A percentile compares a stretch with the other conserved stretches of the same genome.
Conservation (phyloP, 2,329 filamentous ascomycete species). For the Xylaria sp. region DNA sequence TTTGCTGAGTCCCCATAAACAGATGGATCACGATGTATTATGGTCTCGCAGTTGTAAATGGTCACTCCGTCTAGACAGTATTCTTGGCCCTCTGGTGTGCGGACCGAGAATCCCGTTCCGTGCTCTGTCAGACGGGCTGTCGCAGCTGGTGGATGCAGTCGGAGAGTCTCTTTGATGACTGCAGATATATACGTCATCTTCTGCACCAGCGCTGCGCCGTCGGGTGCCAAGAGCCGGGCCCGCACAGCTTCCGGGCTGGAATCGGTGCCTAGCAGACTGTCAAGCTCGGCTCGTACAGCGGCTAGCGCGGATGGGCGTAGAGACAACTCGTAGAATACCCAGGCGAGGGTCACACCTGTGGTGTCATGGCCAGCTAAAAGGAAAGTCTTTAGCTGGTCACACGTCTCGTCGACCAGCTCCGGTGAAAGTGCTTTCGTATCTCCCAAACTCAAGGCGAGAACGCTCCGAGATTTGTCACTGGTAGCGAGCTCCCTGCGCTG, state of each 20-base stretch:
- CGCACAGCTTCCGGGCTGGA: background rate
- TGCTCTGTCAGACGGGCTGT: slow-evolving; percentile 22
- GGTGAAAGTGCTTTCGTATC: slow-evolving; percentile 36
- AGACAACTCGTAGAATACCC: slow-evolving; percentile 29
- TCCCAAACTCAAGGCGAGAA: slow-evolving; percentile 44
- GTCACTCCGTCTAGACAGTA: slow-evolving; percentile 27
- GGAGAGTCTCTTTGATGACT: slow-evolving; percentile 29
- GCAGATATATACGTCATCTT: slow-evolving; percentile 21
- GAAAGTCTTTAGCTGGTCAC: slow-evolving; percentile 29
- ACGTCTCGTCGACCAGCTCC: slow-evolving; percentile 21
- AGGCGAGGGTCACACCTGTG: slow-evolving; percentile 23
- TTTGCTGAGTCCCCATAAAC: slow-evolving; percentile 34
- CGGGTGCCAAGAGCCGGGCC: background rate
- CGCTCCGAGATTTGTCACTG: slow-evolving; percentile 35
- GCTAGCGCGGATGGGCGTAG: slow-evolving; percentile 20
- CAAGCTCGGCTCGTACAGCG: slow-evolving; percentile 25
- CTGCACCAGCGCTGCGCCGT: background rate
- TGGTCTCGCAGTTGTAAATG: slow-evolving; percentile 15
- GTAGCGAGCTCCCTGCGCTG: slow-evolving; percentile 16
- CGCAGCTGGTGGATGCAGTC: slow-evolving; percentile 24
- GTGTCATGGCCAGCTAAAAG: slow-evolving; percentile 33
- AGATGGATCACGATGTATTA: slow-evolving; percentile 33
- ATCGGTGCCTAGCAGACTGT: slow-evolving; percentile 16
- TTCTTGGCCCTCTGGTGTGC: slow-evolving; percentile 12
- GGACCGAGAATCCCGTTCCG: slow-evolving; percentile 24